Conservation (phyloP, 169 alveolate genomes). For the Cryptosporidium meleagridis region DNA sequence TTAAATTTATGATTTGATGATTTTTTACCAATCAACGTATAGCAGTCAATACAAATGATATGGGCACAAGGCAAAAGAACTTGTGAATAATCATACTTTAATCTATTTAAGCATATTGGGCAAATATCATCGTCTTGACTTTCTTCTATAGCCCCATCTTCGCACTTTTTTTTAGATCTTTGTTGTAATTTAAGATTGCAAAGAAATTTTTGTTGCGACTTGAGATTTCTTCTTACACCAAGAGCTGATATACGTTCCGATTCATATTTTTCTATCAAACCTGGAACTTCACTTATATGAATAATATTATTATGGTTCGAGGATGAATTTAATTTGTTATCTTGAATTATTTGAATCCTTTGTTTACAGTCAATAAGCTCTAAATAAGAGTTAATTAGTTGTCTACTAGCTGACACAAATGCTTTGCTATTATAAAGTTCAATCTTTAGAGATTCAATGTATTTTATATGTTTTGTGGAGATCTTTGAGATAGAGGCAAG, state of each 20-base stretch:
- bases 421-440: slow-evolving; percentile 13
- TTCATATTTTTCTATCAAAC: slow-evolving; percentile 19
- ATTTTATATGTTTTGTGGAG: slow-evolving; percentile 13
- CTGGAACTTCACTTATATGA: slow-evolving; percentile 12
- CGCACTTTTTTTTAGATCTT: neutral
- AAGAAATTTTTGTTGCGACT: slow-evolving; percentile 62
- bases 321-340: neutral
- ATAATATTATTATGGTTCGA: slow-evolving; percentile 37
- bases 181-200: slow-evolving; percentile 17
- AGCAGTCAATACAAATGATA: slow-evolving; percentile 46
- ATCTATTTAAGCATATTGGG: slow-evolving; percentile 34
- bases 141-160: neutral
- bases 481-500: neutral
- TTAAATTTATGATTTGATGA: slow-evolving; percentile 12
- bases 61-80: slow-evolving; percentile 70
- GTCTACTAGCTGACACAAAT: slow-evolving; percentile 43
- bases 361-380: slow-evolving; percentile 67
- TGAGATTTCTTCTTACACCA: slow-evolving; percentile 10
- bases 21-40: slow-evolving; percentile 18
- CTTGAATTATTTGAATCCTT: slow-evolving; percentile 16
- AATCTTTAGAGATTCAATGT: slow-evolving; percentile 26
- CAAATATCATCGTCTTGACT: slow-evolving; percentile 1
- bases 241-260: slow-evolving; percentile 30
- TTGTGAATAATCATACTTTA: slow-evolving; percentile 12
- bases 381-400: slow-evolving; percentile 45